These are phyloP conservation scores for Solanum chmielewskii DNA, from an alignment of 257 asterid species.

Conservation along the genomic window DNA sequence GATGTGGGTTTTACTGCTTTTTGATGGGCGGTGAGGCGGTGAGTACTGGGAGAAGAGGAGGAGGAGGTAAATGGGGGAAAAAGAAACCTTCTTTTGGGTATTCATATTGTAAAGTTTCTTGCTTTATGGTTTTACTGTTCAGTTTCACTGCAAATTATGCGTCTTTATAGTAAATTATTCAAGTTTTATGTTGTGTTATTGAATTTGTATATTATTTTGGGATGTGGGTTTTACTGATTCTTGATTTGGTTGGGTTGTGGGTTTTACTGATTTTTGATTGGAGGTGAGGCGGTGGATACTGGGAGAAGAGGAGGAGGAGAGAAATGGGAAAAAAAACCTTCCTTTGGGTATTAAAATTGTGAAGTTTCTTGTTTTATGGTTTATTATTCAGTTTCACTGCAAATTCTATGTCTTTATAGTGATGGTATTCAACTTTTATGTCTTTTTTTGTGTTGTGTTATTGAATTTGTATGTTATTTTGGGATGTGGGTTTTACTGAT, in stretches of 20 bases:
- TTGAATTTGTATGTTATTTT: neutral
- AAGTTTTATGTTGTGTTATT: neutral
- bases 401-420: neutral
- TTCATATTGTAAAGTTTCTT: neutral
- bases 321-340: no score
- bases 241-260: neutral
- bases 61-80: no score
- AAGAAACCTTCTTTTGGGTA: neutral
- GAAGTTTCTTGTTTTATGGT: neutral
- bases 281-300: neutral
- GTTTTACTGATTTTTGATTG: neutral
- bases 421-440: neutral
- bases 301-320: neutral
- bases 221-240: neutral
- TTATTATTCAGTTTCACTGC: neutral
- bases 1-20: neutral
- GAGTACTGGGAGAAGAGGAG: neutral
- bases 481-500: neutral
- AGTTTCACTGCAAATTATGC: neutral
- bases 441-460: neutral
- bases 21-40: neutral
- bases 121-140: neutral
- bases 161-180: neutral
- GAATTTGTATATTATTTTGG: no score
- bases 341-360: neutral